Evolutionary conservation across 169 alveolate genomes (phyloP).

Genomic region (Plasmodium blacklocki): DNA sequence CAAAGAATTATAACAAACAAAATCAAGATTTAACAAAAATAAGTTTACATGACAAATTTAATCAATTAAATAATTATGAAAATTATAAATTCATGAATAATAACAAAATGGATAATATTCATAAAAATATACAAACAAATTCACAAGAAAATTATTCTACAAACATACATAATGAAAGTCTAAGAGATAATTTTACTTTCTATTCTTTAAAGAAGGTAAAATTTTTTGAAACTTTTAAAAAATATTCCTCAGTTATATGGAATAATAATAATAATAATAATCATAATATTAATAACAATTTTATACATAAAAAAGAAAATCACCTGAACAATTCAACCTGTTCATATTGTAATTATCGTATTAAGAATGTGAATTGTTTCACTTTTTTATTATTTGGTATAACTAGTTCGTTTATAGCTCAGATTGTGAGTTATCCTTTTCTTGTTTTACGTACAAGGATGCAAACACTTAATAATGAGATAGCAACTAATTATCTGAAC

Average conservation of each 20-base stretch:
- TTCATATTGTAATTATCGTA: conserved; percentile 48
- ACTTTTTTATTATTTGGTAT: conserved; percentile 63
- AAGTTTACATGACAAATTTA: background rate
- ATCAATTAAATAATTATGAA: background rate
- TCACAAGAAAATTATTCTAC: background rate
- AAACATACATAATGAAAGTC: background rate
- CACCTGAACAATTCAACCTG: conserved; percentile 25
- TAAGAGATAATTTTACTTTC: background rate
- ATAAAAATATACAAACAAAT: background rate
- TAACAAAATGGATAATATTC: background rate
- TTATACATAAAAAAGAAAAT: conserved; percentile 14
- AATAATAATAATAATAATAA: background rate
- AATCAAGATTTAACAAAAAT: background rate
- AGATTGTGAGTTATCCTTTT: conserved; percentile 62
- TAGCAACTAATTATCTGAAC: conserved; percentile 59
- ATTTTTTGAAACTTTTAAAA: background rate
- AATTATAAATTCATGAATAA: background rate
- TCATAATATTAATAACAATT: background rate
- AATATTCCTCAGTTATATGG: background rate
- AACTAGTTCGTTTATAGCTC: conserved; percentile 65
- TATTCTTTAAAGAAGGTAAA: conserved; percentile 4
- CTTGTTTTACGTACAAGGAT: conserved; percentile 57
- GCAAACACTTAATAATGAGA: conserved; percentile 69
- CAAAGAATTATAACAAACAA: background rate
- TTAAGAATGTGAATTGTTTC: conserved; percentile 54